Evolutionary conservation across 2,329 filamentous ascomycete species (phyloP).

Genomic region (Albifimbria verrucaria): DNA sequence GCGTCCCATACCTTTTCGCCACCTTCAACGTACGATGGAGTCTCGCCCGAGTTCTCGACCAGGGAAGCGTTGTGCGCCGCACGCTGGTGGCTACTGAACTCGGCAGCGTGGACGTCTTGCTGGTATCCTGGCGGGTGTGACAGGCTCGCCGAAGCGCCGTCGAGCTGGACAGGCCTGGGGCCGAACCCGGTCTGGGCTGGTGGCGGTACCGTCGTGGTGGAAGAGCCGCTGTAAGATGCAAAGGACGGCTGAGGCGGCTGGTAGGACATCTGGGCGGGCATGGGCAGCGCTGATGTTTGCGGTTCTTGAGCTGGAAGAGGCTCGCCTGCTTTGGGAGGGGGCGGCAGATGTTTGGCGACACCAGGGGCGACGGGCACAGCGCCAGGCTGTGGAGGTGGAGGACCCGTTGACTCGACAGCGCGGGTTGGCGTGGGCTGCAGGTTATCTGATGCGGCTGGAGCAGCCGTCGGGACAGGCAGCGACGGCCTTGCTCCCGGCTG

Average conservation of each 20-base stretch:
- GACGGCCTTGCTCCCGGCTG: slow-evolving; percentile 29
- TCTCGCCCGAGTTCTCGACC: slow-evolving; percentile 15
- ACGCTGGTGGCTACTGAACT: slow-evolving; percentile 45
- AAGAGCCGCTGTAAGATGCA: slow-evolving; percentile 42
- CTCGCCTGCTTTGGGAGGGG: slow-evolving; percentile 51
- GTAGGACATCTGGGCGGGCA: slow-evolving; percentile 47
- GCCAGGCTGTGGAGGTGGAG: slow-evolving; percentile 56
- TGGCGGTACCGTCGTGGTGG: slow-evolving; percentile 34
- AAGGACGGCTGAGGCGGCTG: slow-evolving; percentile 41
- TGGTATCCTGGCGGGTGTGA: slow-evolving; percentile 54
- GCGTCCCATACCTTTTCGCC: slow-evolving; percentile 51
- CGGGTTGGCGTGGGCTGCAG: slow-evolving; percentile 42
- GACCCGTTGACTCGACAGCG: slow-evolving; percentile 29
- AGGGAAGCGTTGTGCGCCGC: slow-evolving; percentile 34
- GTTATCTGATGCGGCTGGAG: slow-evolving; percentile 29
- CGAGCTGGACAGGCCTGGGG: slow-evolving; percentile 18
- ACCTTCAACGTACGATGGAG: slow-evolving; percentile 12
- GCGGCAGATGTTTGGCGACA: slow-evolving; percentile 34
- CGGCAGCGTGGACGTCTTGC: slow-evolving; percentile 52
- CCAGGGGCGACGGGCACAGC: slow-evolving; percentile 44
- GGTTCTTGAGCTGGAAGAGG: slow-evolving; percentile 31
- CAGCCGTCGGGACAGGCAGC: slow-evolving; percentile 40
- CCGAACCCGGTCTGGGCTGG: slow-evolving; percentile 19
- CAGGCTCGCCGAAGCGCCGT: slow-evolving; percentile 23
- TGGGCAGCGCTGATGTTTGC: slow-evolving; percentile 35